phyloP scores from a whole-genome alignment of 176 grass and related monocot genomes.

The Zea mays region Zm-B73-REFERENCE-NAM-5.0 NC_050103.1:13609501-13610000 shows the following conservation, averaged over 20 bases:
- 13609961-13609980: too few relatives aligned
- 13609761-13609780: background rate
- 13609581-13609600: background rate
- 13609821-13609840: background rate
- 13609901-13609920: too few relatives aligned
- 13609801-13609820: background rate
- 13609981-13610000: too few relatives aligned
- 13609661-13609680: background rate
- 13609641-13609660: background rate
- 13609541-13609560: background rate
- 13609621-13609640: background rate
- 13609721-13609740: too few relatives aligned
- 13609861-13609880: too few relatives aligned
- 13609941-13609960: too few relatives aligned
- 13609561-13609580: background rate
- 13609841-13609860: background rate
- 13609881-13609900: too few relatives aligned
- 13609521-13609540: background rate
- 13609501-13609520: constrained; percentile 1
- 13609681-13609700: background rate
- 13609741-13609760: background rate
- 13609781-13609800: background rate
- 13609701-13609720: background rate
- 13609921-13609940: too few relatives aligned
- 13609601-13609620: too few relatives aligned